Percentiles rank a stretch among this genome's conserved stretches.
These are phyloP conservation scores for Imleria badia DNA, from an alignment of 768 basidiomycete species.

Conservation along the genomic window DNA sequence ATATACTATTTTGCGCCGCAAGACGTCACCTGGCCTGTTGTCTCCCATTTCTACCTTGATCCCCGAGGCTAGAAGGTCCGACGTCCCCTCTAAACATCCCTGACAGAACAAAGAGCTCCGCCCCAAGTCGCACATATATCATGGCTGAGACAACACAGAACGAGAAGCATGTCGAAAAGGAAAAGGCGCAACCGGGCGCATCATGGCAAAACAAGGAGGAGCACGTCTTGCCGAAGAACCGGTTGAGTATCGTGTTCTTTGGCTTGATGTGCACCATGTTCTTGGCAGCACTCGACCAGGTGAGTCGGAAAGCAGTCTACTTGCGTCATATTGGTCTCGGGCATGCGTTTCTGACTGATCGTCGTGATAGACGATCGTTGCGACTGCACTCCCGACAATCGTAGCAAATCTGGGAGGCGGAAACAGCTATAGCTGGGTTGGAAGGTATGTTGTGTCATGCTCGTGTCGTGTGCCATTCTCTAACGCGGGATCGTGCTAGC, in stretches of 20 bases:
- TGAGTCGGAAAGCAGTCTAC: constrained; percentile 19
- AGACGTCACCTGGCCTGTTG: background rate
- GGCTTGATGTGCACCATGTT: constrained; percentile 32
- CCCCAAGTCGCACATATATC: background rate
- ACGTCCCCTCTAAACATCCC: background rate
- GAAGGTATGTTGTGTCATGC: constrained; percentile 43
- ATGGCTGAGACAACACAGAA: constrained; percentile 9
- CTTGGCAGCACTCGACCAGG: constrained; percentile 60
- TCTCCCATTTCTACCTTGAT: background rate
- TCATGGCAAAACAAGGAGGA: constrained; percentile 57
- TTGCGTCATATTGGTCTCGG: background rate
- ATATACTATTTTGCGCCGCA: background rate
- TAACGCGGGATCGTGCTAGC: constrained; percentile 35
- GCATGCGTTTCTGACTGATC: background rate
- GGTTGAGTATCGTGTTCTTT: constrained; percentile 25
- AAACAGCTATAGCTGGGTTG: constrained; percentile 69
- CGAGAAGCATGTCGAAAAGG: constrained; percentile 18
- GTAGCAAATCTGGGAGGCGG: constrained; percentile 64
- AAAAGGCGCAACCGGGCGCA: constrained; percentile 43
- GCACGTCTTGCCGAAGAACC: constrained; percentile 47
- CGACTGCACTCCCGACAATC: constrained; percentile 77
- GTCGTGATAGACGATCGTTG: constrained; percentile 55
- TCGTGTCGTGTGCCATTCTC: background rate
- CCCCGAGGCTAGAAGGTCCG: background rate
- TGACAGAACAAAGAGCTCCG: background rate